Evolutionary conservation across 2,329 filamentous ascomycete genomes (phyloP).

Genomic region (Pseudogymnoascus sp.): DNA sequence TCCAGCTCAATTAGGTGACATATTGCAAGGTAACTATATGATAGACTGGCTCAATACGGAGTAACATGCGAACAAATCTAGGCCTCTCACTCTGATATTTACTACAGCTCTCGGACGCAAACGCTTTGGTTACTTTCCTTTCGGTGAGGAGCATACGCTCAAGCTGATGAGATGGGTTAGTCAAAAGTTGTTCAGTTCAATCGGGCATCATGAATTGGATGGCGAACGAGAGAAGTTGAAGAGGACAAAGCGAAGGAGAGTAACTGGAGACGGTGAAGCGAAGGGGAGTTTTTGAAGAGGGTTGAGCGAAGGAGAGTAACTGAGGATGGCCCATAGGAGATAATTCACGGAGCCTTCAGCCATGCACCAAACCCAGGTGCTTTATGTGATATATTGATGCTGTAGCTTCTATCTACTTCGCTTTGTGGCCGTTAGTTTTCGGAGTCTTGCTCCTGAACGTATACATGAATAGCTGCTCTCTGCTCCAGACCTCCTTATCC

Average conservation of each 20-base stretch:
- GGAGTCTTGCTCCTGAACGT: constrained; percentile 36
- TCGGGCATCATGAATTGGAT: neutral
- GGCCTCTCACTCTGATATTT: neutral
- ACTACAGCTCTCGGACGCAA: neutral
- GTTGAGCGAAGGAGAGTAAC: no score
- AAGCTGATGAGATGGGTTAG: neutral
- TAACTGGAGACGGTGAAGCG: neutral
- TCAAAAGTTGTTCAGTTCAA: neutral
- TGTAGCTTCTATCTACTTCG: neutral
- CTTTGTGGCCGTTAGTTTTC: neutral
- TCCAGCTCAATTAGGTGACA: no score
- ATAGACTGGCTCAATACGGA: neutral
- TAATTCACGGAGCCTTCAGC: neutral
- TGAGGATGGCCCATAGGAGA: constrained; percentile 10
- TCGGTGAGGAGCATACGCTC: neutral
- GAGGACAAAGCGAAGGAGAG: neutral
- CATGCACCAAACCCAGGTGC: neutral
- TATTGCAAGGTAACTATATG: neutral
- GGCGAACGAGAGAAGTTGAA: neutral
- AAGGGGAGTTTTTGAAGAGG: no score
- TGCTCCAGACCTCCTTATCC: constrained; percentile 49
- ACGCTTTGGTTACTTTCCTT: neutral
- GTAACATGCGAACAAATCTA: neutral
- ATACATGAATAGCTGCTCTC: constrained; percentile 55
- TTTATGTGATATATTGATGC: neutral